phyloP scores from a whole-genome alignment of 73 alveolate species.

The Stentor coeruleus region DNA sequence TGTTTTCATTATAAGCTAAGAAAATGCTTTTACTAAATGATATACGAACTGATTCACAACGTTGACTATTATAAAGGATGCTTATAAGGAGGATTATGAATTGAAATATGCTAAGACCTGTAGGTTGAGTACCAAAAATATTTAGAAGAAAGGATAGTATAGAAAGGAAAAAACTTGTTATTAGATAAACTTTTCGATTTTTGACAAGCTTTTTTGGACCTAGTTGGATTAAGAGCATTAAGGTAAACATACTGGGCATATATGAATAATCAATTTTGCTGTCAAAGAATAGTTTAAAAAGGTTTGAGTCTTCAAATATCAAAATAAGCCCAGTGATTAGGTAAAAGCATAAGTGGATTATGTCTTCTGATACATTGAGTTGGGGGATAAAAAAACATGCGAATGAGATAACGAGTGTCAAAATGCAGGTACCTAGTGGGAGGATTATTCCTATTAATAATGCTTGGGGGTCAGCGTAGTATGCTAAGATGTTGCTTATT shows the following conservation, averaged over 20 bases:
- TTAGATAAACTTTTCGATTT: not conserved
- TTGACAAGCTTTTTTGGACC: conserved; percentile 12
- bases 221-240: not conserved
- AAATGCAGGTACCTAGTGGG: not conserved
- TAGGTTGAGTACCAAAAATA: not conserved
- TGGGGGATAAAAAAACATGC: not conserved
- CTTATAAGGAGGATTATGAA: not conserved
- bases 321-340: not conserved
- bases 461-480: not conserved
- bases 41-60: not conserved
- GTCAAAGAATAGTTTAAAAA: not conserved
- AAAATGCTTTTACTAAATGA: not conserved
- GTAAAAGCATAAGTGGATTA: not conserved
- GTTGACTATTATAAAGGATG: not conserved
- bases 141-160: not conserved
- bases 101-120: not conserved
- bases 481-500: not conserved
- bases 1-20: not conserved
- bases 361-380: not conserved
- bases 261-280: too few species aligned
- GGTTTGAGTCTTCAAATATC: not conserved
- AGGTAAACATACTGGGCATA: not conserved
- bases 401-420: not conserved
- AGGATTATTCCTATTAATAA: not conserved
- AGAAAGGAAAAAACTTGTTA: not conserved